Conservation (phyloP, 495 filamentous ascomycete genomes). For the Trichoderma asperelloides region DNA sequence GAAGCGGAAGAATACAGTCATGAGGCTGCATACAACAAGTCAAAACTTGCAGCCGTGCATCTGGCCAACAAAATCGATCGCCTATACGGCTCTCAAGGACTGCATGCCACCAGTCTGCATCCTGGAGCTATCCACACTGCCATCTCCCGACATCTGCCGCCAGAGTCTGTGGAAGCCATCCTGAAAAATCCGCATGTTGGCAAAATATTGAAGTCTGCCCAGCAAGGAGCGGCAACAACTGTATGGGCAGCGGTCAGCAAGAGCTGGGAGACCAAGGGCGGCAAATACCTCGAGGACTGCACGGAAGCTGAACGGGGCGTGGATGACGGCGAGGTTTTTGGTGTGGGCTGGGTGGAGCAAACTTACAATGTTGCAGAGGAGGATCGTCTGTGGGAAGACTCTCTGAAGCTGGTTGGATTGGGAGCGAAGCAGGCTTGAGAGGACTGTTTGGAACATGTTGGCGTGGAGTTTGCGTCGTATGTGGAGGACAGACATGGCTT, state of each 20-base stretch:
- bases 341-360: too few relatives aligned
- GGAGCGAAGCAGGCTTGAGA: too few relatives aligned
- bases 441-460: too few relatives aligned
- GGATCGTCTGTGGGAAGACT: too few relatives aligned
- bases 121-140: background rate
- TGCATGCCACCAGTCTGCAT: conserved; percentile 15
- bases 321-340: too few relatives aligned
- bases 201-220: conserved; percentile 19
- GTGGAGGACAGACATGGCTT: too few relatives aligned
- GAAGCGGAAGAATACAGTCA: conserved; percentile 31
- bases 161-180: background rate
- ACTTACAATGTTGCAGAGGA: too few relatives aligned
- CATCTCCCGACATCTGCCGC: background rate
- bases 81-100: background rate
- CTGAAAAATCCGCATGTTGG: conserved; percentile 16
- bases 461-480: too few relatives aligned
- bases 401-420: too few relatives aligned
- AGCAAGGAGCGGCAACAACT: conserved; percentile 43
- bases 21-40: conserved; percentile 45
- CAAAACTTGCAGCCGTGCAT: conserved; percentile 50
- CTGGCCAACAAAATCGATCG: background rate
- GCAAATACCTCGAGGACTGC: conserved; percentile 33
- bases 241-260: conserved; percentile 35
- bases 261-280: conserved; percentile 30
- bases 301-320: too few relatives aligned